A percentile compares a stretch with the other conserved stretches of the same genome.
Evolutionary conservation across 768 basidiomycete species (phyloP).

Genomic region (Calocybe gangraenosa): DNA sequence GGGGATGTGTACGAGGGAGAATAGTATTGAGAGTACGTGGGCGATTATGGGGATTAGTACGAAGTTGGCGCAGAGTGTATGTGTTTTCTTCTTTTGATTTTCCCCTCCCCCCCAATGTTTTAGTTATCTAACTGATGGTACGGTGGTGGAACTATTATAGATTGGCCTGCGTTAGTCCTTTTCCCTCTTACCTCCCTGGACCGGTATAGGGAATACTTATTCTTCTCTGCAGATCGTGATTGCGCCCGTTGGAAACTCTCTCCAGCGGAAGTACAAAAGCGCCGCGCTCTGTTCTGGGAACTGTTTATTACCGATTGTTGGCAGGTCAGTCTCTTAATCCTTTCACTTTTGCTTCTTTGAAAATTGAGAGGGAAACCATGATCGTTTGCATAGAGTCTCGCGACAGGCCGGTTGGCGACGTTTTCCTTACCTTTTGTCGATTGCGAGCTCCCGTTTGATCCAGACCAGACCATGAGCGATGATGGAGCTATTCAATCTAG

Average conservation of each 20-base stretch:
- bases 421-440: slow-evolving; percentile 72
- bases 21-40: slow-evolving; percentile 70
- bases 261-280: slow-evolving; percentile 63
- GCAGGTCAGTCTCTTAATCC: slow-evolving; percentile 43
- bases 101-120: neutral
- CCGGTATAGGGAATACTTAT: slow-evolving; percentile 4
- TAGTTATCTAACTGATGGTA: neutral
- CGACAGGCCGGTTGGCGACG: slow-evolving; percentile 64
- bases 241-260: slow-evolving; percentile 66
- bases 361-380: too few species aligned
- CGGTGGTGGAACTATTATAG: slow-evolving; percentile 45
- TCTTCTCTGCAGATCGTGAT: slow-evolving; percentile 50
- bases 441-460: slow-evolving; percentile 62
- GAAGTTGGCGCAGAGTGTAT: slow-evolving; percentile 65
- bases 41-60: slow-evolving; percentile 60
- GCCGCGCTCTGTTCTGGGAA: slow-evolving; percentile 71
- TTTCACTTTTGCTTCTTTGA: neutral
- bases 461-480: slow-evolving; percentile 52
- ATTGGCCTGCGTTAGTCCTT: slow-evolving; percentile 60
- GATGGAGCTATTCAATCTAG: slow-evolving; percentile 56
- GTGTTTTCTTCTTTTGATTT: slow-evolving; percentile 20
- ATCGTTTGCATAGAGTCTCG: slow-evolving; percentile 53
- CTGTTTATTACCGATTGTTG: slow-evolving; percentile 71
- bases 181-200: slow-evolving; percentile 1
- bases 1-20: slow-evolving; percentile 61